Evolutionary conservation across 371 early-diverging fungal species (phyloP).

Genomic region (Mucor velutinosus): DNA sequence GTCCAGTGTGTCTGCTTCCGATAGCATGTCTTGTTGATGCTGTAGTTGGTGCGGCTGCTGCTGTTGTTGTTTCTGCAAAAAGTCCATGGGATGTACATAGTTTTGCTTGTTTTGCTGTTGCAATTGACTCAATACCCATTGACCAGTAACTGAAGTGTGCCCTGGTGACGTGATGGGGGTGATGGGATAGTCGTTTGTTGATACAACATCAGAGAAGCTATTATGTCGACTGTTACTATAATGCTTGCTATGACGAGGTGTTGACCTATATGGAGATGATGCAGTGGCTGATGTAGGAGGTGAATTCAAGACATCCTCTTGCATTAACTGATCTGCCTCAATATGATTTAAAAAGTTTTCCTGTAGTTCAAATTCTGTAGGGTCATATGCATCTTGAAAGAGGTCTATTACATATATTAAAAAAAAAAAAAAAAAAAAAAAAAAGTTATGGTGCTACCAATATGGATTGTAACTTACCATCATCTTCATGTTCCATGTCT

Average conservation of each 20-base stretch:
- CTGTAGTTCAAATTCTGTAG: slow-evolving; percentile 21
- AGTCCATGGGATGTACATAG: slow-evolving; percentile 31
- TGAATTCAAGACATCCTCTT: slow-evolving; percentile 8
- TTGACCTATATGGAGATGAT: background rate
- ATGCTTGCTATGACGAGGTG: background rate
- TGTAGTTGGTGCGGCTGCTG: background rate
- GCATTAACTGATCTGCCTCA: slow-evolving; percentile 21
- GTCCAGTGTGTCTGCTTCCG: slow-evolving; percentile 45
- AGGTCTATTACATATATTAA: slow-evolving; percentile 9
- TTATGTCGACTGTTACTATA: background rate
- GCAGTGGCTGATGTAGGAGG: slow-evolving; percentile 8
- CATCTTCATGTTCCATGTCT: slow-evolving; percentile 9
- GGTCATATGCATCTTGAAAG: slow-evolving; percentile 25
- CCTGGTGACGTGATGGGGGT: slow-evolving; percentile 31
- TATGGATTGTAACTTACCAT: background rate
- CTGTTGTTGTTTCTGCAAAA: slow-evolving; percentile 8
- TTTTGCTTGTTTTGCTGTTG: slow-evolving; percentile 14
- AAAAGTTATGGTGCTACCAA: background rate
- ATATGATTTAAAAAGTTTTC: slow-evolving; percentile 24
- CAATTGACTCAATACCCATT: slow-evolving; percentile 20
- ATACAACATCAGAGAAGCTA: slow-evolving; percentile 6
- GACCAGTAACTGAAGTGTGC: slow-evolving; percentile 13
- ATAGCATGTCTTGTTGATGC: slow-evolving; percentile 21
- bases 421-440: too few relatives aligned
- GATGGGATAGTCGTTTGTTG: slow-evolving; percentile 24